Evolutionary conservation across 345 rosid species (phyloP), one percentile per base, ranked within the genome.

Genomic region (Cochlearia excelsa): DNA sequence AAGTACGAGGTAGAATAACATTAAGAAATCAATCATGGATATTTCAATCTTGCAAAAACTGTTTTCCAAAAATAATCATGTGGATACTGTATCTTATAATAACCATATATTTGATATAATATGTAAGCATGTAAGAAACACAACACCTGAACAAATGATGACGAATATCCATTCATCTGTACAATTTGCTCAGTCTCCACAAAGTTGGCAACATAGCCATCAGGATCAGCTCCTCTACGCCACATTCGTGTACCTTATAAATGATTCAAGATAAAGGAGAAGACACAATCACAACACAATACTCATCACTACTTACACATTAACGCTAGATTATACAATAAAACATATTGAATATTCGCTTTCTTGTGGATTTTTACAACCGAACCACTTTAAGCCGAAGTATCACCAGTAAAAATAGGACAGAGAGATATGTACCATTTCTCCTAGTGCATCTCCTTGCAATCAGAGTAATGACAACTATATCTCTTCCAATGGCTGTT

Each of bases 151-250:
- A 85, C 69, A 67, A 85, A 69, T 9, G 74, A 62, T 49, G 68
- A 49, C 26, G 63, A 75, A 67, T 72, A 84, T 40, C 99, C 94
- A 71, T 87, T 84, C 83, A 86, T 81, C 74, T 80, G 99, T 54
- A 87, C 64, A 73, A 87, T 82, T 78, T 89, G 99, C 78, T 93
- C 97, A 55, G 76, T 76, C 77, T 93, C 97, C 78, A 93, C 99
- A 65, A 93, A 89, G 70, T 93, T 93, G 61, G 99, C 95, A 61
- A 85, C 99, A 77, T 89, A 93, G 2, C 99, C 99, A 78, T 93
- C 99, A 65, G 88, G 54, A 76, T 93, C 99, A 72, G 97, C 95
- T 76, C 99, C 99, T 81, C 97, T 76, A 82, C 95, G 84, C 99
- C 97, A 93, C 95, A 93, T 77, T 35, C 95, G 95, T 38, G 99